Base-by-base conservation (phyloP, 306 rosid species). In the Trichosanthes cucumerina region DNA sequence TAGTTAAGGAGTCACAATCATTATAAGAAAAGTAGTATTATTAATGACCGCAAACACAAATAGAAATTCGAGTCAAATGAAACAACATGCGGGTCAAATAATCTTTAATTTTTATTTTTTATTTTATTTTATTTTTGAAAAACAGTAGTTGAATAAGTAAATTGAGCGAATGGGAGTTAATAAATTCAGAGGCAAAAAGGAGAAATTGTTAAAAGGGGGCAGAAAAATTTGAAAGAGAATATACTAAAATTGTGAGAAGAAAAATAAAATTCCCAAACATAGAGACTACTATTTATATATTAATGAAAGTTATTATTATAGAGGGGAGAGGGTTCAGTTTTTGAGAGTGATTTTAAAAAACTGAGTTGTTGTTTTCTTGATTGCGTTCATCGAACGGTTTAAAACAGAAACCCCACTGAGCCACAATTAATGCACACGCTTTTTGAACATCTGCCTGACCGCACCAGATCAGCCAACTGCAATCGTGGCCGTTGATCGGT, bases 281-380 rank as follows among this genome's bases (percentile, higher is more conserved):
- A 47, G 77, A 28, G 38, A 72, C 24, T 72, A 71, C 76, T 71
- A 71, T 71, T 46, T 71, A 71, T 68, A 58, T 31, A 15, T 12
- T 63, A 63, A 31, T 63, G 14, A 31, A 12, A 14, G 57, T 52
- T n/a, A n/a, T n/a, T n/a, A n/a, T n/a, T n/a, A n/a, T n/a, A n/a
- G n/a, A n/a, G n/a, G n/a, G n/a, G n/a, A n/a, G n/a, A n/a, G n/a
- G n/a, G n/a, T n/a, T n/a, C n/a, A n/a, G n/a, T n/a, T n/a, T n/a
- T n/a, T n/a, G 33, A 21, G 12, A 3, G 16, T 1, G 53, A 12
- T 41, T 39, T 13, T 33, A 11, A 64, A 36, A 69, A 21, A 69
- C 19, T 23, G 76, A 46, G 77, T 72, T 14, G 59, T 72, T 41
- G 77, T 47, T 72, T 72, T 72, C 58, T 72, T 46, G 57, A 72